Base-by-base conservation (phyloP, 768 basidiomycete species). In the Russula sp. region DNA sequence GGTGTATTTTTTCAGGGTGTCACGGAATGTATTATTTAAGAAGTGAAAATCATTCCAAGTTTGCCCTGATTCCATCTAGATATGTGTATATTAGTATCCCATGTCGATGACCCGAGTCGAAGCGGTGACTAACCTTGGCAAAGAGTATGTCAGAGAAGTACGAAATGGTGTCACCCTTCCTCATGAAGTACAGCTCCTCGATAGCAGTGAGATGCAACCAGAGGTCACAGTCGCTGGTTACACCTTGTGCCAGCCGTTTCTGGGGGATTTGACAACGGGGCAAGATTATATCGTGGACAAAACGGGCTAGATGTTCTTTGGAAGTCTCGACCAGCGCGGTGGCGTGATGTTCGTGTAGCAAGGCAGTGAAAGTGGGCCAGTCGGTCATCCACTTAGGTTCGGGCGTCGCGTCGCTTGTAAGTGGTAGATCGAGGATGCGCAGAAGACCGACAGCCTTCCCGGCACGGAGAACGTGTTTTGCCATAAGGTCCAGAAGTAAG, bases 1-100 rank as follows among this genome's bases (percentile, higher is more conserved):
- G 6, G 74, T 67, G n/a, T 76, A 72, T 18, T 81, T 76, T 64
- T 82, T 78, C 41, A 85, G 76, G 34, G 87, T 79, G 53, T 91
- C 87, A 20, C 77, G 76, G 70, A 93, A 90, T 10, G 86, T 83
- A 34, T 82, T 85, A 68, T 93, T 93, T 58, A 93, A 71, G 72
- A 88, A 89, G 73, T 93, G 91, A 70, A 90, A 90, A 69, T 93
- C 91, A 49, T 73, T 78, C 90, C 90, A 93, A 4, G 68, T 55
- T 68, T 86, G 83, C 50, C 79, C 76, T n/a, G 75, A 75, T 65
- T 93, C 88, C 82, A 92, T 90, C 89, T 92, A 57, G 6, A 52
- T 4, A 47, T 47, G 18, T 53, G 18, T 18, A 20, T 48, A n/a
- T 60, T 10, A 65, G 38, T 16, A 5, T 48, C 8, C 8, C n/a